Evolutionary conservation across 1,284 basidiomycete genomes (phyloP), one percentile per base, ranked within the genome.

Genomic region (Kalmanozyma brasiliensis): DNA sequence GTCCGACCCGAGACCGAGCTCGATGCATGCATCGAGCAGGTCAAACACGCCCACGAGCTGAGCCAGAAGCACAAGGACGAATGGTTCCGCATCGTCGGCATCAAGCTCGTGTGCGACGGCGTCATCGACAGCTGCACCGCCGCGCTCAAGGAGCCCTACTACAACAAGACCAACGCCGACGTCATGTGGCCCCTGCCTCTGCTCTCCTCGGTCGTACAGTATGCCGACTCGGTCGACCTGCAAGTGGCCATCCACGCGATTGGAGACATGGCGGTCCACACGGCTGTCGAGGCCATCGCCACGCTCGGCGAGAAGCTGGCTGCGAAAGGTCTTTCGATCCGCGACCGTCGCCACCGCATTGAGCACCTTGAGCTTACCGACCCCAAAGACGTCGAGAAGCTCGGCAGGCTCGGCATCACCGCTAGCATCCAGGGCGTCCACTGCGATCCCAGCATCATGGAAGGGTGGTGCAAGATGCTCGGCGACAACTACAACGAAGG

Each of bases 291-390:
- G 41, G 70, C 65, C 19, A 59, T 69, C 13, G 60, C 65, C 0
- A 47, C 56, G 7, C 35, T 73, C 1, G 65, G 52, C 20, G 51
- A 62, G 3, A 37, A 56, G 20, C 37, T 57, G 5, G 55, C 46
- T 2, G 41, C 20, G 1, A 32, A 49, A 24, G 61, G 49, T 9
- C 26, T 55, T 2, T 68, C 59, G 17, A 62, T 68, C 10, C 65
- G 65, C 16, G 60, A 61, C 14, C 56, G 65, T 22, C 32, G 70
- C 5, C 70, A 73, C 30, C 59, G 70, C 10, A 73, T 73, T 33
- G 70, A 73, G 40, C 70, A 73, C 19, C 62, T 73, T 35, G 70
- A 73, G 46, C 52, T 73, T 8, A 69, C 64, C 41, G 56, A 63
- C 34, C 56, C 60, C 11, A 51, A 49, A 17, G 65, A 69, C 20